These are phyloP conservation scores for Ustilago loliicola DNA, from an alignment of 1,284 basidiomycete species.

Conservation along the genomic window DNA sequence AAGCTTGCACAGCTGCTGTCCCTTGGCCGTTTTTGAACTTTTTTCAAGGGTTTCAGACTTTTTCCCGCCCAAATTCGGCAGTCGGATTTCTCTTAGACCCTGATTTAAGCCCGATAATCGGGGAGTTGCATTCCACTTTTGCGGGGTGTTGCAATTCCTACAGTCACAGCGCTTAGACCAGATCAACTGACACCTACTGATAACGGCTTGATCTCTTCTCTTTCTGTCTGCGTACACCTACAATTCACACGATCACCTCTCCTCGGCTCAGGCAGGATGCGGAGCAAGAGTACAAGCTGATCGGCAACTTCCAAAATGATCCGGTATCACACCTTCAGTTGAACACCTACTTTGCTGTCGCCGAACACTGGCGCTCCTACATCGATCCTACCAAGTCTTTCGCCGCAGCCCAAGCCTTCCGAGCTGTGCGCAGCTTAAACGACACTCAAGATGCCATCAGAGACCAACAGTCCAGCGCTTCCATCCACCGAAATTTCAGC, in stretches of 20 bases:
- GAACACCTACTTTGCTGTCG: background rate
- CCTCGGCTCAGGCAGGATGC: background rate
- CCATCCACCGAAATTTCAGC: conserved; percentile 46
- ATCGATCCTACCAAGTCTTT: background rate
- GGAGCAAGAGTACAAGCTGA: background rate
- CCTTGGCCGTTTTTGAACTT: conserved; percentile 14
- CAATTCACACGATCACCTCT: background rate
- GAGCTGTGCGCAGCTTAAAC: background rate
- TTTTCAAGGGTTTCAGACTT: conserved; percentile 11
- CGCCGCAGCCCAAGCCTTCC: background rate
- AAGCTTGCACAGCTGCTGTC: background rate
- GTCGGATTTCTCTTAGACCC: conserved; percentile 12
- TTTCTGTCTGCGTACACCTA: background rate
- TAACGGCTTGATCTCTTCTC: background rate
- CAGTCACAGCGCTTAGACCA: conserved; percentile 13
- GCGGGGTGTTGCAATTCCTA: conserved; percentile 14
- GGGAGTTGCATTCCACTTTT: conserved; percentile 7
- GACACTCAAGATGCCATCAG: conserved; percentile 15
- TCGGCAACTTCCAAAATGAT: background rate
- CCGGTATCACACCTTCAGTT: background rate
- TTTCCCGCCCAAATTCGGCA: conserved; percentile 23
- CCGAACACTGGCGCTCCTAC: no score
- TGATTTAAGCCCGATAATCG: conserved; percentile 31
- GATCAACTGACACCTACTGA: background rate
- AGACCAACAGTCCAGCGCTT: conserved; percentile 31